Evolutionary conservation across 1,284 basidiomycete species (phyloP).

Genomic region (Cutaneotrichosporon curvatum): DNA sequence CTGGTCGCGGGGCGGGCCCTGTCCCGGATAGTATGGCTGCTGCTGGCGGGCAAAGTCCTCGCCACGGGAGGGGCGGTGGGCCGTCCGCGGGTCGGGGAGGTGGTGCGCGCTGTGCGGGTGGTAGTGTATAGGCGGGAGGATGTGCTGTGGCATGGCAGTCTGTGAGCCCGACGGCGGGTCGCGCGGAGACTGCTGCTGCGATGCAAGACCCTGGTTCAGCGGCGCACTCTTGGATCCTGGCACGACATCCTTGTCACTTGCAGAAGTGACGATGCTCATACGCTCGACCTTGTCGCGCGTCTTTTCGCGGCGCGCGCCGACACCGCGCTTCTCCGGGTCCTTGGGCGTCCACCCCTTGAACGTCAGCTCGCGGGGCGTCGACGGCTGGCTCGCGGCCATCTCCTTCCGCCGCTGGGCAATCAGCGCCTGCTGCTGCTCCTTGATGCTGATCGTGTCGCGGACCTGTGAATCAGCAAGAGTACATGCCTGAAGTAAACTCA

Average conservation of each 20-base stretch:
- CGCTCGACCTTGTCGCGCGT: constrained; percentile 40
- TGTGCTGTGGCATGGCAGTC: constrained; percentile 31
- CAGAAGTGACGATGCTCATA: constrained; percentile 36
- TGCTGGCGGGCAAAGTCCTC: constrained; percentile 36
- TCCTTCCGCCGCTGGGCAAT: constrained; percentile 39
- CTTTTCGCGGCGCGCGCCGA: constrained; percentile 39
- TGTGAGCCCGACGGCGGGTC: constrained; percentile 36
- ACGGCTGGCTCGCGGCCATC: constrained; percentile 28
- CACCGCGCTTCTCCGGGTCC: constrained; percentile 27
- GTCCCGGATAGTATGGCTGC: constrained; percentile 20
- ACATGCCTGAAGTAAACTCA: constrained; percentile 13
- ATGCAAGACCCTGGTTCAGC: constrained; percentile 33
- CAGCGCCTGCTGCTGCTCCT: constrained; percentile 43
- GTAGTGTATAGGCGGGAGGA: constrained; percentile 26
- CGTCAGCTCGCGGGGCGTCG: constrained; percentile 36
- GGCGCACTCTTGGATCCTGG: constrained; percentile 41
- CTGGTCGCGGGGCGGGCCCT: no score
- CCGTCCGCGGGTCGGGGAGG: constrained; percentile 32
- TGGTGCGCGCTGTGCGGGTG: constrained; percentile 20
- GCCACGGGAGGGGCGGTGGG: constrained; percentile 18
- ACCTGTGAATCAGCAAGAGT: constrained; percentile 23
- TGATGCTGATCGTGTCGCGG: constrained; percentile 41
- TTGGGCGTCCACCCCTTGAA: constrained; percentile 43
- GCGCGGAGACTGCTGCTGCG: constrained; percentile 35
- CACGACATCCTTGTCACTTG: constrained; percentile 32